Base-by-base conservation (phyloP, 2,329 filamentous ascomycete species). In the Huntiella savannae region DNA sequence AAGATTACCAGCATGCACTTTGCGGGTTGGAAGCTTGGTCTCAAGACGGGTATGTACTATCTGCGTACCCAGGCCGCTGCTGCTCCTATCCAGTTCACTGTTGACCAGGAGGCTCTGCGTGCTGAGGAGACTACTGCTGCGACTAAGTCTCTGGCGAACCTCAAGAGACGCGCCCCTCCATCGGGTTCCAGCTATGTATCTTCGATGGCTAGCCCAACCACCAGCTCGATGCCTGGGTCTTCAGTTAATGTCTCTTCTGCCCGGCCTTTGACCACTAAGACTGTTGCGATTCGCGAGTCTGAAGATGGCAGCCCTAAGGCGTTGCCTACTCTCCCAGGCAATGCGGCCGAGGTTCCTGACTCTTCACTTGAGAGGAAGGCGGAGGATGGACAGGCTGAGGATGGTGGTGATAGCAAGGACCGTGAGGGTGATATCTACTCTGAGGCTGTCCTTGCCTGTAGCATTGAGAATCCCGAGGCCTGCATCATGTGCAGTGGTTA, bases 31-130 rank as follows among this genome's bases (percentile, higher is more conserved):
- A 98, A 96, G 73, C 79, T 96, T 54, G 91, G 91, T 58, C 76
- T 98, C 55, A 98, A 98, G 81, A 98, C 91, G 33, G 91, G 91
- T 69, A 96, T 98, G 91, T 98, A 98, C 78, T 98, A 98, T 67
- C 79, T 98, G 56, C 85, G 91, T 57, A 98, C 91, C 41, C 91
- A 93, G 77, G 91, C 91, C 52, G 91, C 91, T 33, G 87, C 87
- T 13, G 86, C 87, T 40, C 91, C 91, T 46, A 98, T 98, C 54
- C 91, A 98, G 65, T 98, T 98, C 70, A 98, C 91, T 4, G 91
- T 98, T 59, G 91, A 98, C 60, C 88, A 98, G 65, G 84, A 94
- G 64, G 82, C 84, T 48, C 77, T 98, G 55, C 84, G 86, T 68
- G 77, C 94, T 40, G 75, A 75, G 35, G 91, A 98, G 60, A 83